Base-by-base conservation (phyloP, 371 early-diverging fungal species). In the Phascolomyces articulosus region DNA sequence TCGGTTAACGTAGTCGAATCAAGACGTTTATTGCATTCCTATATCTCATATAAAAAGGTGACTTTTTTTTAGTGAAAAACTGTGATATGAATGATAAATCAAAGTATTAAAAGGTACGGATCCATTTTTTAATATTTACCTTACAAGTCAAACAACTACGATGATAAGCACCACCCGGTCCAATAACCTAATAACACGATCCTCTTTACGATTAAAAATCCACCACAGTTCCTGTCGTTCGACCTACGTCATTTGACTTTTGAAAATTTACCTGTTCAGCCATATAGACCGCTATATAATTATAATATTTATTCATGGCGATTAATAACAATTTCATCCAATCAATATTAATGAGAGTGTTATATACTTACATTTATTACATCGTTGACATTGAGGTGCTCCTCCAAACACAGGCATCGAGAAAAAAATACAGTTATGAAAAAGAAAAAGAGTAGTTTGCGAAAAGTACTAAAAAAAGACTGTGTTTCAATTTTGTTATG, bases 21-120 rank as follows among this genome's bases (percentile, higher is more conserved):
- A n/a, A 83, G 60, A 9, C 77, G 68, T 51, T 83, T 83, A 27
- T 78, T 78, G 40, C 83, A 83, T 72, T 83, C 83, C 78, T 78
- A 34, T 21, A 6, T 11, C 34, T 11, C 34, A 34, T 31, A n/a
- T n/a, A n/a, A n/a, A n/a, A n/a, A n/a, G n/a, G n/a, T n/a, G n/a
- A n/a, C n/a, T n/a, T n/a, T n/a, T n/a, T n/a, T n/a, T n/a, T n/a
- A n/a, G n/a, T n/a, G n/a, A n/a, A n/a, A n/a, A n/a, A n/a, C n/a
- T n/a, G n/a, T n/a, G n/a, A n/a, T n/a, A n/a, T n/a, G n/a, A n/a
- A n/a, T n/a, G n/a, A n/a, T n/a, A n/a, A n/a, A n/a, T n/a, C n/a
- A n/a, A n/a, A n/a, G n/a, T n/a, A n/a, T n/a, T n/a, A n/a, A n/a
- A n/a, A n/a, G n/a, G n/a, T n/a, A n/a, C n/a, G n/a, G n/a, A n/a